Conservation (phyloP, 176 grass and related monocot genomes). For the Avena sativa region DNA sequence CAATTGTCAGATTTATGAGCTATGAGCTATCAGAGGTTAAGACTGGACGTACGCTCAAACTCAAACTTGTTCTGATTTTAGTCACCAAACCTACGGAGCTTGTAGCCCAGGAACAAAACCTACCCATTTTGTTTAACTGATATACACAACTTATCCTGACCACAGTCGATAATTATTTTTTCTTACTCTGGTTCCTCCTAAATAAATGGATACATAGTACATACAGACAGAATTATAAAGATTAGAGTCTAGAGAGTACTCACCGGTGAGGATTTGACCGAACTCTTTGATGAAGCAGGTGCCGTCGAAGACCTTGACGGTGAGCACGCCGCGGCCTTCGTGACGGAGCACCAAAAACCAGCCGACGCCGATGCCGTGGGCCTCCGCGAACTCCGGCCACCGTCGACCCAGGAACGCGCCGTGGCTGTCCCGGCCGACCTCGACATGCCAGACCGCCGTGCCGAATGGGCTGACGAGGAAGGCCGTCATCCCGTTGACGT, state of each 20-base stretch:
- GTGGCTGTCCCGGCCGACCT: slow-evolving; percentile 31
- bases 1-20: neutral
- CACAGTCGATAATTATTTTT: neutral
- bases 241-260: neutral
- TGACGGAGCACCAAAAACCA: slow-evolving; percentile 44
- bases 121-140: neutral
- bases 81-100: neutral
- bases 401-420: slow-evolving; percentile 39
- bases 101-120: neutral
- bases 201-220: neutral
- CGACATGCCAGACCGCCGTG: slow-evolving; percentile 15
- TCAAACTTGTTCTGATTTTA: neutral
- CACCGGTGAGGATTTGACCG: neutral
- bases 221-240: neutral
- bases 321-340: slow-evolving; percentile 7
- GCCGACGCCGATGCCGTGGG: slow-evolving; percentile 32
- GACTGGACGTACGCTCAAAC: neutral
- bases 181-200: neutral
- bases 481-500: neutral
- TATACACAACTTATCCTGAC: neutral
- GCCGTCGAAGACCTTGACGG: slow-evolving; percentile 45
- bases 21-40: neutral
- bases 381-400: slow-evolving; percentile 42
- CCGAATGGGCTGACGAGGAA: slow-evolving; percentile 40
- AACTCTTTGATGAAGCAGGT: slow-evolving; percentile 35